These are phyloP conservation scores for Vitis hybrid DNA, from an alignment of 177 flowering plant genomes.

Conservation along the genomic window DNA sequence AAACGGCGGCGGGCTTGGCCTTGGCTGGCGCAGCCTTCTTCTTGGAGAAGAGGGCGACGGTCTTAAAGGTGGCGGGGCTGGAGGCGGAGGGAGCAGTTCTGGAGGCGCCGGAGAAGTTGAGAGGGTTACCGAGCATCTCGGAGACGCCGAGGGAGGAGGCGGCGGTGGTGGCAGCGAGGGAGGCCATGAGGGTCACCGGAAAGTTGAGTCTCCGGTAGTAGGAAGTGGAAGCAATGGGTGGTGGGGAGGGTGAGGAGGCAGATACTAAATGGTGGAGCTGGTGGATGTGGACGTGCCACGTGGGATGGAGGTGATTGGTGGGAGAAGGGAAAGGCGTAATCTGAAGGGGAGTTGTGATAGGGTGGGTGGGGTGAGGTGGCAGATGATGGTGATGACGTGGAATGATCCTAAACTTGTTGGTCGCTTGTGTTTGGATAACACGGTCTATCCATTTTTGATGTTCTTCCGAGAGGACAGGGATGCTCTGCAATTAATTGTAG, in stretches of 20 bases:
- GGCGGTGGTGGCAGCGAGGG: slow-evolving; percentile 67
- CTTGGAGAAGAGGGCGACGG: slow-evolving; percentile 82
- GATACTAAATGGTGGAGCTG: slow-evolving; percentile 49
- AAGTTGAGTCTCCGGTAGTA: not conserved
- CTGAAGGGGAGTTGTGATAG: slow-evolving; percentile 46
- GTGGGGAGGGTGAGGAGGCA: slow-evolving; percentile 6
- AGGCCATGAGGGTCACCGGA: slow-evolving; percentile 46
- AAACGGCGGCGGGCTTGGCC: slow-evolving; percentile 46
- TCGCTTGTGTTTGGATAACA: slow-evolving; percentile 37
- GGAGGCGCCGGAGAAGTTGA: slow-evolving; percentile 41
- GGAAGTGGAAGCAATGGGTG: not conserved
- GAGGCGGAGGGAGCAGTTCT: slow-evolving; percentile 49
- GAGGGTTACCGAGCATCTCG: slow-evolving; percentile 73
- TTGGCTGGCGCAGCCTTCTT: slow-evolving; percentile 66
- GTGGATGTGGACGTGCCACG: slow-evolving; percentile 66
- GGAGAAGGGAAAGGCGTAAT: slow-evolving; percentile 39
- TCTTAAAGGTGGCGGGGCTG: slow-evolving; percentile 55
- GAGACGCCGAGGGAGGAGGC: slow-evolving; percentile 68
- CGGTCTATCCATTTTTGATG: slow-evolving; percentile 10
- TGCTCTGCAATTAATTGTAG: not conserved
- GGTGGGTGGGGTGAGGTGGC: slow-evolving; percentile 39
- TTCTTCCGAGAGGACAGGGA: not conserved
- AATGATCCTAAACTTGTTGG: slow-evolving; percentile 5
- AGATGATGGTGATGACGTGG: slow-evolving; percentile 57
- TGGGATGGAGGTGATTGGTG: slow-evolving; percentile 59